Evolutionary conservation across 2,329 filamentous ascomycete species (phyloP).

Genomic region (Dothideomycetes sp.): DNA sequence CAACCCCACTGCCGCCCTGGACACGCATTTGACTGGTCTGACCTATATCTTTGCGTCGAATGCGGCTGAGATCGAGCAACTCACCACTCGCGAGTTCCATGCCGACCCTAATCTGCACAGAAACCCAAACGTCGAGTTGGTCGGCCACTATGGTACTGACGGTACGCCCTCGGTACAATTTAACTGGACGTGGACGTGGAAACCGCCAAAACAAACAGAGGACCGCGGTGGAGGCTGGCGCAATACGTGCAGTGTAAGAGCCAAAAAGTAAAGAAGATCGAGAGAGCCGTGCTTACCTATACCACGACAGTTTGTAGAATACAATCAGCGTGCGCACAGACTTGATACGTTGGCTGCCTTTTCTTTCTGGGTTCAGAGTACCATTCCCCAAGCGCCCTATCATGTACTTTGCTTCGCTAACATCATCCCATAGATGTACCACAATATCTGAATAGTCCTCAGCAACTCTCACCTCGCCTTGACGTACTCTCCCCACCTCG

Average conservation of each 20-base stretch:
- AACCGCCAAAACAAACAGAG: conserved; percentile 69
- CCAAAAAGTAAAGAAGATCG: background rate
- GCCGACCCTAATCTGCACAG: conserved; percentile 96
- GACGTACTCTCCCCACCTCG: conserved; percentile 58
- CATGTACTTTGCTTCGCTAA: background rate
- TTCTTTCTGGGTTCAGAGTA: conserved; percentile 88
- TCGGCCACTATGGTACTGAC: conserved; percentile 81
- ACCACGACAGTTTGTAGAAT: conserved; percentile 71
- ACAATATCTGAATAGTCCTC: conserved; percentile 26
- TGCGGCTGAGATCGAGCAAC: conserved; percentile 76
- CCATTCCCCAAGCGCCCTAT: conserved; percentile 16
- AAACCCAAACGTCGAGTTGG: conserved; percentile 85
- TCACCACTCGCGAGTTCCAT: conserved; percentile 91
- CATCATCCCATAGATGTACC: conserved; percentile 23
- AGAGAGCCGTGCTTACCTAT: background rate
- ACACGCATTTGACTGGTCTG: conserved; percentile 75
- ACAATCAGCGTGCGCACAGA: conserved; percentile 84
- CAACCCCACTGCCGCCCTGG: conserved; percentile 28
- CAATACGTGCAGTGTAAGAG: conserved; percentile 75
- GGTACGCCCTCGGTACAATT: conserved; percentile 80
- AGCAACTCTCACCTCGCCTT: conserved; percentile 55
- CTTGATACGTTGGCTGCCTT: conserved; percentile 84
- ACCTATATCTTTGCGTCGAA: conserved; percentile 89
- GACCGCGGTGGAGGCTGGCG: conserved; percentile 88
- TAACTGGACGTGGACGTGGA: conserved; percentile 96